These are phyloP conservation scores for Coniferiporia sulphurascens DNA, from an alignment of 1,284 basidiomycete species.

Conservation along the genomic window DNA sequence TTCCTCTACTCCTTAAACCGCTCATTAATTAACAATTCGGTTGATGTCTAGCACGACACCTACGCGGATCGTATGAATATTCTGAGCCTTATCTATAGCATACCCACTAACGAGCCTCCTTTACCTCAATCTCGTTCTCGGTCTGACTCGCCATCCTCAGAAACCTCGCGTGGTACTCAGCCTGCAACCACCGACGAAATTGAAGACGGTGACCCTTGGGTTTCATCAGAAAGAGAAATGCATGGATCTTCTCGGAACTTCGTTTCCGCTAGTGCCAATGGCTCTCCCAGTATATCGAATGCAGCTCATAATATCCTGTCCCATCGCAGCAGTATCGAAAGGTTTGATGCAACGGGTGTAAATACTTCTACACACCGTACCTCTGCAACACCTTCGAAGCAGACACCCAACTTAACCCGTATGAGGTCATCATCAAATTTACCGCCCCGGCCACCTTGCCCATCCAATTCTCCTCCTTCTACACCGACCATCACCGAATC, in stretches of 20 bases:
- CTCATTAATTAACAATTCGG: constrained; percentile 5
- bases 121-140: constrained; percentile 41
- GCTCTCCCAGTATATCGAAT: background rate
- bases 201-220: background rate
- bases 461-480: constrained; percentile 26
- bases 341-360: background rate
- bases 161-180: constrained; percentile 6
- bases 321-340: background rate
- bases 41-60: constrained; percentile 64
- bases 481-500: constrained; percentile 27
- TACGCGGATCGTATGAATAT: constrained; percentile 88
- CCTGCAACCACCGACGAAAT: constrained; percentile 8
- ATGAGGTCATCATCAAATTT: constrained; percentile 38
- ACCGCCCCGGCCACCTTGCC: constrained; percentile 41
- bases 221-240: background rate
- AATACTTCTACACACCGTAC: constrained; percentile 1
- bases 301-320: background rate
- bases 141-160: constrained; percentile 25
- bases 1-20: constrained; percentile 1
- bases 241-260: constrained; percentile 1
- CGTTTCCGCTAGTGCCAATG: background rate
- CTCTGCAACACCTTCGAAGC: constrained; percentile 4
- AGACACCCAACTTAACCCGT: constrained; percentile 30
- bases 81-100: constrained; percentile 78
- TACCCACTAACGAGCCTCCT: constrained; percentile 64